Percentiles rank a stretch among this genome's conserved stretches.
Evolutionary conservation across 441 rosid species (phyloP).

Genomic region (Pelargonium hybrid): DNA sequence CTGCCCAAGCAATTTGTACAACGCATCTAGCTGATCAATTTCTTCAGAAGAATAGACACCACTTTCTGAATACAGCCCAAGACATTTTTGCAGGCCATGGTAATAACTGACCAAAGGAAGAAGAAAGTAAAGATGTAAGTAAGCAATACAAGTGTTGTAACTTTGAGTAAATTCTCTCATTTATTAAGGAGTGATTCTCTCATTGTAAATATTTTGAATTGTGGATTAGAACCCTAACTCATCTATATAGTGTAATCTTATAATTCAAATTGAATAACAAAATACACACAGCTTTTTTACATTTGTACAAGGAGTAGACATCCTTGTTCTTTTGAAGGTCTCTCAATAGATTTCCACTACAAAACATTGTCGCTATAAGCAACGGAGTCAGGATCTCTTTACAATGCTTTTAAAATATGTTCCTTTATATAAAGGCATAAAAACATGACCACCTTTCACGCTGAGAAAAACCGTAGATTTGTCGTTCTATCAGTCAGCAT

Average conservation of each 20-base stretch:
- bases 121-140: conserved; percentile 21
- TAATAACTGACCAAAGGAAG: conserved; percentile 52
- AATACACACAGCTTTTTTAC: background rate
- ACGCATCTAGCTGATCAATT: conserved; percentile 58
- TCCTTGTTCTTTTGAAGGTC: background rate
- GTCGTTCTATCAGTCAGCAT: background rate
- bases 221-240: background rate
- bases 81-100: conserved; percentile 90
- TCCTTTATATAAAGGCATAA: background rate
- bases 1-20: conserved; percentile 67
- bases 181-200: background rate
- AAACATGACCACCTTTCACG: background rate
- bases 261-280: background rate
- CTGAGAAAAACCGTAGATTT: background rate
- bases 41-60: conserved; percentile 60
- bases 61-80: conserved; percentile 47
- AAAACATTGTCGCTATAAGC: background rate
- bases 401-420: background rate
- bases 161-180: background rate
- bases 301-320: background rate
- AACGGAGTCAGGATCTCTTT: background rate
- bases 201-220: background rate
- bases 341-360: background rate
- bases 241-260: background rate
- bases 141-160: background rate